These are phyloP conservation scores for Coniochaeta hoffmannii DNA, from an alignment of 2,329 filamentous ascomycete genomes.

Conservation along the genomic window DNA sequence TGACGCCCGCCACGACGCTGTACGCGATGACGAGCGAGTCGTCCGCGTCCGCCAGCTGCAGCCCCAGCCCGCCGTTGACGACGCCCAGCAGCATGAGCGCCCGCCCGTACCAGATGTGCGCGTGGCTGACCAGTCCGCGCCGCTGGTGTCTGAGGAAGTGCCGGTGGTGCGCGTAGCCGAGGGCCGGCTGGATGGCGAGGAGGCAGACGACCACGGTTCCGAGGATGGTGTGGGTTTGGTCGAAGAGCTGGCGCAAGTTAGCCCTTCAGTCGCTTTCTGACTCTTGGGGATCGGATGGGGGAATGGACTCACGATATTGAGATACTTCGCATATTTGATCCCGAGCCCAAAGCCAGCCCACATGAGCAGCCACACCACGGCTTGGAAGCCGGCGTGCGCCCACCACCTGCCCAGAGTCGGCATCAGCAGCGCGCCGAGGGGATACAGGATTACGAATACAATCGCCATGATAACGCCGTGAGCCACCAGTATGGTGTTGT, in stretches of 20 bases:
- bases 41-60: conserved; percentile 37
- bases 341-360: conserved; percentile 55
- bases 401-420: conserved; percentile 49
- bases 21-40: conserved; percentile 43
- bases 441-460: conserved; percentile 51
- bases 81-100: conserved; percentile 49
- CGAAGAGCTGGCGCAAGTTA: conserved; percentile 37
- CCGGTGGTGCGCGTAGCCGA: conserved; percentile 51
- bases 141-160: conserved; percentile 38
- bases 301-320: background rate
- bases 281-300: background rate
- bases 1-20: conserved; percentile 43
- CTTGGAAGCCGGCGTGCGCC: conserved; percentile 50
- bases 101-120: conserved; percentile 58
- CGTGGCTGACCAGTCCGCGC: conserved; percentile 44
- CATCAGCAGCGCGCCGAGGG: conserved; percentile 53
- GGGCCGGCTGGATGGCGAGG: conserved; percentile 48
- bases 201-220: conserved; percentile 47
- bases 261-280: background rate
- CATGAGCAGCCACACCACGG: conserved; percentile 46
- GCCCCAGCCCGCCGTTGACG: conserved; percentile 56
- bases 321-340: conserved; percentile 23
- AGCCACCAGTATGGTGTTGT: conserved; percentile 23
- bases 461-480: conserved; percentile 57
- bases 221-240: conserved; percentile 44